Percentiles rank a stretch among this genome's conserved stretches.
These are phyloP conservation scores for Chaetomium sp. DNA, from an alignment of 2,329 filamentous ascomycete genomes.

Conservation along the genomic window DNA sequence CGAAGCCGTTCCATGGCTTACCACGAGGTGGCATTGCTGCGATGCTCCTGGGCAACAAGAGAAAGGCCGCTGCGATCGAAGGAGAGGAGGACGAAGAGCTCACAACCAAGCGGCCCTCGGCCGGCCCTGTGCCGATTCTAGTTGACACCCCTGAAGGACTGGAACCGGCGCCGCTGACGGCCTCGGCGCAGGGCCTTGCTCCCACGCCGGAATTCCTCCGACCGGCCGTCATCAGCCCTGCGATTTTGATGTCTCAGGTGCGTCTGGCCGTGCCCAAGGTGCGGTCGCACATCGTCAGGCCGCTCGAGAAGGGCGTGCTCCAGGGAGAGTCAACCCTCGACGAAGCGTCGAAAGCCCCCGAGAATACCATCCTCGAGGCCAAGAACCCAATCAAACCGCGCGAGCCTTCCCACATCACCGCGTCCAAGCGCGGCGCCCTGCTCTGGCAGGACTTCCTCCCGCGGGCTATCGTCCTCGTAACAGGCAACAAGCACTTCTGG, in stretches of 20 bases:
- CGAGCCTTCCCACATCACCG: slow-evolving; percentile 78
- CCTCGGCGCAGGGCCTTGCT: slow-evolving; percentile 53
- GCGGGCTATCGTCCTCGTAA: slow-evolving; percentile 77
- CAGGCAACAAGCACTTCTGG: slow-evolving; percentile 88
- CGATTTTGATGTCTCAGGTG: slow-evolving; percentile 73
- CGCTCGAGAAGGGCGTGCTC: slow-evolving; percentile 62
- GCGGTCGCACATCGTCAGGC: slow-evolving; percentile 72
- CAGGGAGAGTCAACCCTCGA: slow-evolving; percentile 48
- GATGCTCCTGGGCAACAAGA: slow-evolving; percentile 87
- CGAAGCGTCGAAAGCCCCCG: slow-evolving; percentile 55
- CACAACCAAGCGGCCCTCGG: slow-evolving; percentile 45
- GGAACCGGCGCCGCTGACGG: slow-evolving; percentile 63
- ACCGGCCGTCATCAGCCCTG: slow-evolving; percentile 78
- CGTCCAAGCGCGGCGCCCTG: slow-evolving; percentile 70
- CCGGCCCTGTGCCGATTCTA: slow-evolving; percentile 68
- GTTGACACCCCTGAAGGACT: slow-evolving; percentile 71
- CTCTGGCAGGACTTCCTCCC: slow-evolving; percentile 95
- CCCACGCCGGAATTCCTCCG: slow-evolving; percentile 77
- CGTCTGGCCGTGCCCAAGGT: slow-evolving; percentile 84
- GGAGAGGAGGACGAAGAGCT: slow-evolving; percentile 67
- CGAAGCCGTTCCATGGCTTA: slow-evolving; percentile 87
- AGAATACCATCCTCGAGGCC: slow-evolving; percentile 78
- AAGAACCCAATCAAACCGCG: slow-evolving; percentile 71
- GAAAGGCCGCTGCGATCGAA: slow-evolving; percentile 68
- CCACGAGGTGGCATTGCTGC: slow-evolving; percentile 82